A percentile compares a stretch with the other conserved stretches of the same genome.
Conservation (phyloP, 1,284 basidiomycete species). For the Schizopora paradoxa region DNA sequence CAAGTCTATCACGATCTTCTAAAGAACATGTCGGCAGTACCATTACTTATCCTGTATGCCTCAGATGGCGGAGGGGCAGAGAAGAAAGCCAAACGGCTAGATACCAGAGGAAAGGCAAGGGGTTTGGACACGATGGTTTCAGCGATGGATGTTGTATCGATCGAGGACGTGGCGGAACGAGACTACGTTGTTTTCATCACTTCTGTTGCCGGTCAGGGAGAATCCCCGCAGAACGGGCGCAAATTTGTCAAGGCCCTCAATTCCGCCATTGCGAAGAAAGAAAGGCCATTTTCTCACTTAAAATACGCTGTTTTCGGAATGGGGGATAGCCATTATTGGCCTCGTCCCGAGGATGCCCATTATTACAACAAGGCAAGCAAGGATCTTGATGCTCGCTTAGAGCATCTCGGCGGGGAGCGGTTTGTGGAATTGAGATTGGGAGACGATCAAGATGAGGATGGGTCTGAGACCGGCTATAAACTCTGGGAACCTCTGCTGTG, state of each 20-base stretch:
- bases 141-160: slow-evolving; percentile 72
- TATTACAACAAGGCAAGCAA: slow-evolving; percentile 98
- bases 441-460: slow-evolving; percentile 97
- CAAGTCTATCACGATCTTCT: slow-evolving; percentile 86
- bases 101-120: slow-evolving; percentile 77
- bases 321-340: slow-evolving; percentile 99
- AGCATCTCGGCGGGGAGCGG: slow-evolving; percentile 71
- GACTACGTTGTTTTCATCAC: slow-evolving; percentile 90
- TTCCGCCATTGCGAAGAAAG: slow-evolving; percentile 54
- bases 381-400: slow-evolving; percentile 80
- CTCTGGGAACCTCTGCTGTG: slow-evolving; percentile 89
- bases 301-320: slow-evolving; percentile 88
- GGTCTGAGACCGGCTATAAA: slow-evolving; percentile 94
- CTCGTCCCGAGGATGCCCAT: slow-evolving; percentile 89
- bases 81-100: slow-evolving; percentile 90
- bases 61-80: slow-evolving; percentile 95
- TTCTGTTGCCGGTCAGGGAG: slow-evolving; percentile 98
- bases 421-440: slow-evolving; percentile 79
- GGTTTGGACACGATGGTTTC: slow-evolving; percentile 75
- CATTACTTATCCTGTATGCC: slow-evolving; percentile 85
- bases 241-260: slow-evolving; percentile 85
- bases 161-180: slow-evolving; percentile 71
- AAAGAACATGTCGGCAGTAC: slow-evolving; percentile 84
- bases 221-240: slow-evolving; percentile 94
- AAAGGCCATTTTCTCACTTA: slow-evolving; percentile 54